Base-by-base conservation (phyloP, 2,329 filamentous ascomycete genomes). In the Aspergillus glaucus region DNA sequence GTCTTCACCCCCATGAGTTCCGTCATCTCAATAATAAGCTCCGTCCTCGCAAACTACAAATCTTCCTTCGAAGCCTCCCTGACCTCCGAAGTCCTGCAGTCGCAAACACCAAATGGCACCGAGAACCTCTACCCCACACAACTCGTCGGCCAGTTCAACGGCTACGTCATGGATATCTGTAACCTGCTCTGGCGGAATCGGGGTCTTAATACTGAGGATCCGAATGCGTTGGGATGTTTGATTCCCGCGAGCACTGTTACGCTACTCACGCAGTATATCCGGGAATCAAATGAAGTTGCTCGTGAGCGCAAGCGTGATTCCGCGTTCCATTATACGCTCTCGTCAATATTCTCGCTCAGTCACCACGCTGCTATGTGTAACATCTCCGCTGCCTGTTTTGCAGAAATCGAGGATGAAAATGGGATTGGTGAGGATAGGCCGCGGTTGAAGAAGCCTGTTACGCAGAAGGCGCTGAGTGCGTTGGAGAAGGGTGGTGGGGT, bases 151-250 rank as follows among this genome's bases (percentile, higher is more conserved):
- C 71, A 78, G 21, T 91, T 93, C 71, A 95, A 95, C 64, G 85
- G 85, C 19, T 90, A 86, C 63, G 78, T 94, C 28, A 91, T 93
- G 82, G 89, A 95, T 62, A 79, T 90, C 28, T 91, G 88, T 73
- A 94, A 94, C 63, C 82, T 87, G 45, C 66, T 93, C 43, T 94
- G 88, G 88, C 80, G 88, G 7, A 80, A 81, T 19, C 80, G 84
- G 10, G 88, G 85, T 1, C 85, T 94, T 50, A 81, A 81, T 50
- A 71, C 72, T 10, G 72, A 74, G 1, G 87, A 92, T 55, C 70
- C 77, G n/a, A 81, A 82, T 57, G 74, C 79, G 3, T 59, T 76
- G 14, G 80, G 78, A 3, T 79, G 80, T 55, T 65, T 79, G 7
- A 69, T 81, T 45, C 68, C 74, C 1, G 53, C 61, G 2, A n/a